A percentile compares a stretch with the other conserved stretches of the same genome.
Evolutionary conservation across 2,329 filamentous ascomycete species (phyloP).

Genomic region (Xylariaceae sp.): DNA sequence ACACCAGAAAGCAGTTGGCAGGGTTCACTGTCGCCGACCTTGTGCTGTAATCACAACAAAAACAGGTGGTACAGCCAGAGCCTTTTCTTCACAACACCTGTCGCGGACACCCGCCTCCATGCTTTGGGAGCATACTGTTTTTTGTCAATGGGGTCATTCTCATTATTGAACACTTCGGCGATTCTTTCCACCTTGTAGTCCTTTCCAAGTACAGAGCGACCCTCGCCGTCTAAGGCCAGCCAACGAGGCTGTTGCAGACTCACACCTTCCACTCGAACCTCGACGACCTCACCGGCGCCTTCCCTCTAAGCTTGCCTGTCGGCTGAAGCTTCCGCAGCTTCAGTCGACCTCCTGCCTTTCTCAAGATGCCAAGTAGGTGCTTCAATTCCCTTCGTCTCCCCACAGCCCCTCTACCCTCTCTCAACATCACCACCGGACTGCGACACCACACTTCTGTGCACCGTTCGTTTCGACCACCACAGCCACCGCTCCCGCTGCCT

Average conservation of each 20-base stretch:
- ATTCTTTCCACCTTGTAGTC: no score
- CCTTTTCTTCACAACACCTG: no score
- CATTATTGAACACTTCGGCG: no score
- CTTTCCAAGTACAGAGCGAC: no score
- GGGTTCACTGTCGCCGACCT: no score
- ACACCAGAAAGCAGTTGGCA: no score
- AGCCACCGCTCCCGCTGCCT: neutral
- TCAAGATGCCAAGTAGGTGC: conserved; percentile 31
- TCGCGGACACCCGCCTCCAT: no score
- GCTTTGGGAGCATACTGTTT: no score
- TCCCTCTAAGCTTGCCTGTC: conserved; percentile 1
- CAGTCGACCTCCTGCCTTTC: conserved; percentile 5
- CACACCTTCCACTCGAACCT: conserved; percentile 4
- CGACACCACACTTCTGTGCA: neutral
- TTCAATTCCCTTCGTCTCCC: neutral
- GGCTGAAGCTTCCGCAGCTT: conserved; percentile 14
- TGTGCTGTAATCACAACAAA: no score
- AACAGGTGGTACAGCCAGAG: no score
- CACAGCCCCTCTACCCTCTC: neutral
- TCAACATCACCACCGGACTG: neutral
- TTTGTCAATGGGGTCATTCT: no score
- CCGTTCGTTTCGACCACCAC: neutral
- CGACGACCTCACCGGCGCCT: neutral
- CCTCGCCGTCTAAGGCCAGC: conserved; percentile 7
- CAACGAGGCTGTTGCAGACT: conserved; percentile 9